A percentile compares a stretch with the other conserved stretches of the same genome.
phyloP scores from a whole-genome alignment of 495 filamentous ascomycete species.

The Aspergillus asperescens region DNA sequence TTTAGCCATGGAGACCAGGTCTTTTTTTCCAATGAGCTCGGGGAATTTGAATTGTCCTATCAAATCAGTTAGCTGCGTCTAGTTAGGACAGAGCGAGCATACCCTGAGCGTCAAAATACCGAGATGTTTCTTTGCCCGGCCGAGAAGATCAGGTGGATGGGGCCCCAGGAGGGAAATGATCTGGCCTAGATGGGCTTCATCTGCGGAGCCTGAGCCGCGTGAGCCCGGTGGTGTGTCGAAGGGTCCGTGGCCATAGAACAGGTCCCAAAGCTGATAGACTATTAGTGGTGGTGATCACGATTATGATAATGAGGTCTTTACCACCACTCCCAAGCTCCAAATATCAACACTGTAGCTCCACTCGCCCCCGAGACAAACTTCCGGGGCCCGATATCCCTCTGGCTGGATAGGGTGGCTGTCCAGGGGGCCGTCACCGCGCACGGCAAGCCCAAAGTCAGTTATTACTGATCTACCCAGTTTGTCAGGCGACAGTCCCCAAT shows the following conservation, averaged over 20 bases:
- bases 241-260: constrained; percentile 22
- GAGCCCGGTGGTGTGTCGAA: constrained; percentile 21
- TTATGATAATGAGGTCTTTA: constrained; percentile 12
- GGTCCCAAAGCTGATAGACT: constrained; percentile 25
- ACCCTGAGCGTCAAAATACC: constrained; percentile 23
- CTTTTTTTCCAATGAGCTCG: constrained; percentile 15
- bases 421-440: constrained; percentile 18
- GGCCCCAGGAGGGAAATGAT: constrained; percentile 27
- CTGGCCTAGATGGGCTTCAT: constrained; percentile 25
- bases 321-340: constrained; percentile 22
- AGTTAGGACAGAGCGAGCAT: constrained; percentile 11
- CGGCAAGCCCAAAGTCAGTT: constrained; percentile 38
- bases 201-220: constrained; percentile 13
- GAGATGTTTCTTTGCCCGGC: constrained; percentile 15
- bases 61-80: constrained; percentile 13
- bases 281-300: constrained; percentile 1
- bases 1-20: constrained; percentile 12
- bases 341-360: constrained; percentile 40
- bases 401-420: constrained; percentile 33
- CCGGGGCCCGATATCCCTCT: constrained; percentile 32
- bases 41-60: constrained; percentile 21
- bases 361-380: constrained; percentile 31
- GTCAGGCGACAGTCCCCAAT: constrained; percentile 12
- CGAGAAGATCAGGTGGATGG: constrained; percentile 24
- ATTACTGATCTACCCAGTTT: constrained; percentile 25